Evolutionary conservation across 2,329 filamentous ascomycete species (phyloP).

Genomic region (Xylaria hypoxylon): DNA sequence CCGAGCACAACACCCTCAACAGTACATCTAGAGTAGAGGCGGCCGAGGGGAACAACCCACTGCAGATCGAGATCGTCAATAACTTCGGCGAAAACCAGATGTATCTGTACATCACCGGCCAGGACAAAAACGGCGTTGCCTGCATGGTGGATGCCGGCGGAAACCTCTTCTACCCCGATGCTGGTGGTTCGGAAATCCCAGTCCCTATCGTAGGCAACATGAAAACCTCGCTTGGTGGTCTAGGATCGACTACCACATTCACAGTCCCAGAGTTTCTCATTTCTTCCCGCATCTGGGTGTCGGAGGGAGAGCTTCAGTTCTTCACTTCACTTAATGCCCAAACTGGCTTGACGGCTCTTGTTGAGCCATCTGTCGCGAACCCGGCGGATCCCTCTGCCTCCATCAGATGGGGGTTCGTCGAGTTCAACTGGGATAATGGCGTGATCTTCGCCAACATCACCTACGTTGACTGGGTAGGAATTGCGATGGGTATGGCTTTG

Average conservation of each 20-base stretch:
- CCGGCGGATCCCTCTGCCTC: conserved; percentile 57
- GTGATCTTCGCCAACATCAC: conserved; percentile 62
- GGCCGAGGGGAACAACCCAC: conserved; percentile 32
- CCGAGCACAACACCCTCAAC: conserved; percentile 56
- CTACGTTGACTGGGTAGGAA: conserved; percentile 64
- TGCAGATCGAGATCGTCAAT: conserved; percentile 53
- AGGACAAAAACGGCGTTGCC: conserved; percentile 51
- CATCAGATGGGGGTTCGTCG: conserved; percentile 63
- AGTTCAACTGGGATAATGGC: conserved; percentile 56
- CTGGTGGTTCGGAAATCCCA: conserved; percentile 49
- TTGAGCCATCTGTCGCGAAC: conserved; percentile 62
- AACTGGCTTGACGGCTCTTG: conserved; percentile 53
- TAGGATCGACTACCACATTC: conserved; percentile 54
- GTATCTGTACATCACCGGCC: conserved; percentile 58
- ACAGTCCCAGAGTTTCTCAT: conserved; percentile 55
- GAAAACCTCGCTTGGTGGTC: conserved; percentile 53
- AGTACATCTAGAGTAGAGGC: conserved; percentile 45
- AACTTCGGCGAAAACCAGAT: conserved; percentile 53
- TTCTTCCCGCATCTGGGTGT: conserved; percentile 58
- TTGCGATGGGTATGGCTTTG: conserved; percentile 63
- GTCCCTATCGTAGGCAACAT: conserved; percentile 50
- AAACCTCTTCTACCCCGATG: conserved; percentile 55
- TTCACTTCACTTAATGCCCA: conserved; percentile 49
- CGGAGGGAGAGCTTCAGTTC: conserved; percentile 56
- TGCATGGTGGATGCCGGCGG: conserved; percentile 57